Conservation (phyloP, 371 early-diverging fungal species). For the Apophysomyces trapeziformis region DNA sequence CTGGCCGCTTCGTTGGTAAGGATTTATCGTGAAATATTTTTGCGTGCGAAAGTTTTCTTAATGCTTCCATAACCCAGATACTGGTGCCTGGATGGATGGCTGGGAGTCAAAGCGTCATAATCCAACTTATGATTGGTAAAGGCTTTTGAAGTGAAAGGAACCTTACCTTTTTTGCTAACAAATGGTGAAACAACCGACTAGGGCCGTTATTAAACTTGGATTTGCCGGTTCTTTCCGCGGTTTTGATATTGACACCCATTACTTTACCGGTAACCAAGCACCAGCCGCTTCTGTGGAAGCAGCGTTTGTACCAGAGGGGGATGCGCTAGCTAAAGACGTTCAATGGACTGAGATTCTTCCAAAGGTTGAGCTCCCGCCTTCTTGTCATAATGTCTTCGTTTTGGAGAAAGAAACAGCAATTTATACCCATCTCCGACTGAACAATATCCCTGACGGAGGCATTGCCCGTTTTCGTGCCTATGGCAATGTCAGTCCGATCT, state of each 20-base stretch:
- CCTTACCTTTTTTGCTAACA: neutral
- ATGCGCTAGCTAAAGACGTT: conserved; percentile 43
- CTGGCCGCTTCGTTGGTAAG: conserved; percentile 62
- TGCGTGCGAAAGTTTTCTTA: neutral
- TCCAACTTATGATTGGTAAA: conserved; percentile 77
- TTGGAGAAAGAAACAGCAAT: conserved; percentile 52
- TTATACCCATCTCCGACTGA: conserved; percentile 79
- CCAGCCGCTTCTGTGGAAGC: conserved; percentile 79
- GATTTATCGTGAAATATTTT: neutral
- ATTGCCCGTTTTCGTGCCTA: conserved; percentile 86
- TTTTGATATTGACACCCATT: conserved; percentile 86
- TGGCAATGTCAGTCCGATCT: conserved; percentile 77
- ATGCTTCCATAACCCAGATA: conserved; percentile 32
- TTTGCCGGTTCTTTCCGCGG: conserved; percentile 83
- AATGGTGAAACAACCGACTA: conserved; percentile 1
- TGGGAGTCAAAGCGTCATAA: conserved; percentile 94
- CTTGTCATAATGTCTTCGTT: conserved; percentile 72
- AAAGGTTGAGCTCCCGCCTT: conserved; percentile 65
- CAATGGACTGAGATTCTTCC: conserved; percentile 81
- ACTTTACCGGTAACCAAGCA: conserved; percentile 89
- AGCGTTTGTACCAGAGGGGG: conserved; percentile 53
- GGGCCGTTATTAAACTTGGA: conserved; percentile 84
- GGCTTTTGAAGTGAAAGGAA: too few species aligned
- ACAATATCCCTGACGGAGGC: conserved; percentile 93
- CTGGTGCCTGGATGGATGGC: conserved; percentile 85